Conservation (phyloP, 2,329 filamentous ascomycete species). For the Sporothrix mexicana region DNA sequence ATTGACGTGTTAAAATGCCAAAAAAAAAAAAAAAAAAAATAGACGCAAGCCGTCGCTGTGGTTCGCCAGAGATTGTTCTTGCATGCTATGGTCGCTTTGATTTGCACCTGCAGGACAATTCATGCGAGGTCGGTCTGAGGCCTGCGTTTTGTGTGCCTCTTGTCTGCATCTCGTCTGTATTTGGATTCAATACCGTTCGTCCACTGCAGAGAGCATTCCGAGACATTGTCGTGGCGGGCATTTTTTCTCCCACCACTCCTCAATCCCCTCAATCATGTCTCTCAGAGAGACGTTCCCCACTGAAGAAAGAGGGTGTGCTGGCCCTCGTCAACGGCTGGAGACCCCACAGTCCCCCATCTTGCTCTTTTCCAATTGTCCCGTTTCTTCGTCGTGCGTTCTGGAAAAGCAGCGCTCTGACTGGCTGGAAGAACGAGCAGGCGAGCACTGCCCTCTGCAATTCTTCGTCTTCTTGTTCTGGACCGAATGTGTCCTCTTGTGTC, state of each 20-base stretch:
- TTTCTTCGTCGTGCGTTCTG: not conserved
- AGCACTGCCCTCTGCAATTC: too few relatives aligned
- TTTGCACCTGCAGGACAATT: constrained; percentile 13
- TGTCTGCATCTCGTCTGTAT: not conserved
- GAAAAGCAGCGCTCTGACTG: constrained; percentile 7
- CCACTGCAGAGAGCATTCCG: not conserved
- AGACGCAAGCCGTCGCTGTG: not conserved
- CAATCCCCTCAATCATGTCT: not conserved
- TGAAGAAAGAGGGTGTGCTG: constrained; percentile 4
- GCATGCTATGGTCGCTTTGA: not conserved
- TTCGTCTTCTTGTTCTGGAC: not conserved
- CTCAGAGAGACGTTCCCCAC: not conserved
- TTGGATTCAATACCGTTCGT: not conserved
- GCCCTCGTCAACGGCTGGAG: constrained; percentile 16
- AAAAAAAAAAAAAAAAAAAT: not conserved
- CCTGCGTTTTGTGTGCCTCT: not conserved
- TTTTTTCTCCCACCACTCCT: not conserved
- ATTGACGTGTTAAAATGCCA: constrained; percentile 9
- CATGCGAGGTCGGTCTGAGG: constrained; percentile 2
- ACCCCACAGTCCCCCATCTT: constrained; percentile 3
- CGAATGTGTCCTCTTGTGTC: not conserved
- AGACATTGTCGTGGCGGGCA: constrained; percentile 9
- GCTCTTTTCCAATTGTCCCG: not conserved
- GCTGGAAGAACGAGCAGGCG: not conserved
- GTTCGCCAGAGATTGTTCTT: constrained; percentile 26